Conservation (phyloP, 2,329 filamentous ascomycete genomes). For the Colletotrichum brevisporum region DNA sequence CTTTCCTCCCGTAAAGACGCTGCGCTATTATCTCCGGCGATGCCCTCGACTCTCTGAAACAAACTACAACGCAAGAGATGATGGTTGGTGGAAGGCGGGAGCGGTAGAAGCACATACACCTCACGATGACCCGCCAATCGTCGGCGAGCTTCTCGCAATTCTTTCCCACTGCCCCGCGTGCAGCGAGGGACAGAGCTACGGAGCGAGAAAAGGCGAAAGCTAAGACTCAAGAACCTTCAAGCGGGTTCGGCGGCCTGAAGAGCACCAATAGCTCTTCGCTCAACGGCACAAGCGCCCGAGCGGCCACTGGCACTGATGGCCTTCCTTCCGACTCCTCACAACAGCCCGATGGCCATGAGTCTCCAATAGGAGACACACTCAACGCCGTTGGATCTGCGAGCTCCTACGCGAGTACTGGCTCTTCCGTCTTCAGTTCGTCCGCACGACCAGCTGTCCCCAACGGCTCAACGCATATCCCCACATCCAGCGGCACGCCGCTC, state of each 20-base stretch:
- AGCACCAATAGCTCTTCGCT: conserved; percentile 44
- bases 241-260: conserved; percentile 44
- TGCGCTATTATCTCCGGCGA: conserved; percentile 25
- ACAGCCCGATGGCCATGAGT: conserved; percentile 70
- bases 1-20: conserved; percentile 37
- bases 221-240: conserved; percentile 55
- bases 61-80: conserved; percentile 60
- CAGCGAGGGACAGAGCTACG: conserved; percentile 70
- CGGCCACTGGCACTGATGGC: conserved; percentile 35
- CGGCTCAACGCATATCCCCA: conserved; percentile 57
- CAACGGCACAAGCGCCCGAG: conserved; percentile 34
- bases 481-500: conserved; percentile 64
- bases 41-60: conserved; percentile 26
- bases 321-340: conserved; percentile 53
- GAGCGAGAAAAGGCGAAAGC: conserved; percentile 74
- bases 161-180: conserved; percentile 83
- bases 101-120: conserved; percentile 63
- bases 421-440: conserved; percentile 76
- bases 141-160: conserved; percentile 87
- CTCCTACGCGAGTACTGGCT: conserved; percentile 78
- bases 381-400: conserved; percentile 81
- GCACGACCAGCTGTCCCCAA: conserved; percentile 58
- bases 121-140: conserved; percentile 83
- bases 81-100: conserved; percentile 69
- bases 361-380: conserved; percentile 74